These are phyloP conservation scores for Candida morakotiae DNA, from an alignment of 805 yeast genomes.

Conservation along the genomic window DNA sequence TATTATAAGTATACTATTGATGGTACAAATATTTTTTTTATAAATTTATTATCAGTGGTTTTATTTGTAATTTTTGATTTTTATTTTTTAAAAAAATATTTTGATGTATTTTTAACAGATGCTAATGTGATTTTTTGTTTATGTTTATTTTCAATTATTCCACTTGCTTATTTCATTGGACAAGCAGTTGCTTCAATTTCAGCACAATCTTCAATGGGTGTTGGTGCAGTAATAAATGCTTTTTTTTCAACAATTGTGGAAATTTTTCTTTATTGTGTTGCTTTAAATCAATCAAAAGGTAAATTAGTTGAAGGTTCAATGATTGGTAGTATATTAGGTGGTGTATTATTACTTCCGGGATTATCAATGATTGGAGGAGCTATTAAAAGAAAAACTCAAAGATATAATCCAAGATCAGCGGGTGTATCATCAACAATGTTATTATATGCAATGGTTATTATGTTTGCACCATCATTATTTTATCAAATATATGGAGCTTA, in stretches of 20 bases:
- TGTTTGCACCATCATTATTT: conserved; percentile 88
- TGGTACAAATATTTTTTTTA: conserved; percentile 90
- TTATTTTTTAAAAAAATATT: conserved; percentile 50
- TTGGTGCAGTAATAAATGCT: conserved; percentile 97
- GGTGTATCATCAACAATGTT: conserved; percentile 97
- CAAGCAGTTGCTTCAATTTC: conserved; percentile 99
- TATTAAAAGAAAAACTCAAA: conserved; percentile 81
- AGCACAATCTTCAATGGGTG: conserved; percentile 98
- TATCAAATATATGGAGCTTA: conserved; percentile 88
- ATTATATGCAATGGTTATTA: conserved; percentile 81
- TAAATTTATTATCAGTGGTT: conserved; percentile 78
- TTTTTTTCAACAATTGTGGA: conserved; percentile 96
- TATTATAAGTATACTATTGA: conserved; percentile 95
- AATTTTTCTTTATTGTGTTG: conserved; percentile 87
- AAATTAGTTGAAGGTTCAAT: conserved; percentile 91
- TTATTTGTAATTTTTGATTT: conserved; percentile 78
- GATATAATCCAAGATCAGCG: conserved; percentile 94
- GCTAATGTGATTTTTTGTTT: conserved; percentile 66
- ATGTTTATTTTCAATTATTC: conserved; percentile 81
- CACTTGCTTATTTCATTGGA: conserved; percentile 94
- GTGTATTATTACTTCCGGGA: conserved; percentile 88
- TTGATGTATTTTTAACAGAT: conserved; percentile 46
- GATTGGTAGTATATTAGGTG: conserved; percentile 91
- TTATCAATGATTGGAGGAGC: conserved; percentile 98
- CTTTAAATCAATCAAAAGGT: conserved; percentile 80